Base-by-base conservation (phyloP, 1,139 yeast genomes). In the Candida labiduridarum region DNA sequence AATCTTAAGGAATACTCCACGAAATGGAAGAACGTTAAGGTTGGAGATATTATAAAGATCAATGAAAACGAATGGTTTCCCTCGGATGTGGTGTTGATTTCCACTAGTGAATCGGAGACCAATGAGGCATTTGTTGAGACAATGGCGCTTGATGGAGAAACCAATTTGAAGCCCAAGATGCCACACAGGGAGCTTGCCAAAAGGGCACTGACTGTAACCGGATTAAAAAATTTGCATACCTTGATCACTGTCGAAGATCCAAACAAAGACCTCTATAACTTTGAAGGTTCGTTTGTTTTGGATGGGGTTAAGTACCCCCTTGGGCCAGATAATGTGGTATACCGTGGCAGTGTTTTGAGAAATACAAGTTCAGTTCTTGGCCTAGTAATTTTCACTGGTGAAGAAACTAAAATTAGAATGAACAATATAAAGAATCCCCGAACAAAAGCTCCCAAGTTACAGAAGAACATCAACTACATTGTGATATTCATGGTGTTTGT, bases 101-200 rank as follows among this genome's bases (percentile, higher is more conserved):
- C 89, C 1, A 81, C 94, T 2, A 72, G 75, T 46, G 81, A 82
- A 46, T 84, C 83, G 11, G 82, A 81, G 35, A 81, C 83, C 51
- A 88, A 86, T 50, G 89, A 86, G 57, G 87, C 96, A 1, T 89
- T 83, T 59, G 84, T 92, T 22, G 99, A 94, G 67, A 94, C 99
- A 0, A 92, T 94, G 94, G 99, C 97, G 0, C 74, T 94, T 45
- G 99, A 94, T 67, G 99, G 99, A 46, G 99, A 94, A 67, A 94
- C 98, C 0, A 92, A 91, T 62, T 74, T 94, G 54, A 94, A 94
- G 66, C 78, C 89, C 5, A 84, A 83, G 59, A 71, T 72, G 22
- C 89, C 97, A 0, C 87, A 87, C 53, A 73, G 79, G 0, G 89
- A 85, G 52, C 56, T 89, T 6, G 76, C 84, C 14, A 76, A 79